phyloP scores from a whole-genome alignment of 352 stramenopile species.

The Phytopythium oedochilum region DNA sequence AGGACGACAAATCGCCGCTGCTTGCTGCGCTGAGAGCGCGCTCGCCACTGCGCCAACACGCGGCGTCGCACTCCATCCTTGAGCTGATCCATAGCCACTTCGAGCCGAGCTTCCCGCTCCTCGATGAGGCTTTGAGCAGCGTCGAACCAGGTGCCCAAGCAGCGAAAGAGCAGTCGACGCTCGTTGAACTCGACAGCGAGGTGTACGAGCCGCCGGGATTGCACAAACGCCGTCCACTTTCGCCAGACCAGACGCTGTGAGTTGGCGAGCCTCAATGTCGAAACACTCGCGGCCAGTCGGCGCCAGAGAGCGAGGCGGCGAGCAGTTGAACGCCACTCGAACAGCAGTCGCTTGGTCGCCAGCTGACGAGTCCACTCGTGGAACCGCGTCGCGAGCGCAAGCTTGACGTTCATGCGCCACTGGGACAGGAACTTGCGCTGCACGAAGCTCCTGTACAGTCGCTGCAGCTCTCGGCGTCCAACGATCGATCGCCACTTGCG shows the following conservation, averaged over 20 bases:
- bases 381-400: slow-evolving; percentile 31
- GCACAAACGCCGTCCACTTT: slow-evolving; percentile 16
- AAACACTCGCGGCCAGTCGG: slow-evolving; percentile 11
- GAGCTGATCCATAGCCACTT: slow-evolving; percentile 10
- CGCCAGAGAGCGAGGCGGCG: slow-evolving; percentile 19
- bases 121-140: not conserved
- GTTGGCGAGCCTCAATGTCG: not conserved
- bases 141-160: not conserved
- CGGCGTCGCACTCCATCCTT: slow-evolving; percentile 1
- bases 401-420: slow-evolving; percentile 27
- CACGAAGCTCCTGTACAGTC: slow-evolving; percentile 24
- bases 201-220: slow-evolving; percentile 1
- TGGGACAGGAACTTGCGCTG: slow-evolving; percentile 26
- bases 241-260: slow-evolving; percentile 11
- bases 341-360: slow-evolving; percentile 21
- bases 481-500: slow-evolving; percentile 20
- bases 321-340: slow-evolving; percentile 18
- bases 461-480: slow-evolving; percentile 1
- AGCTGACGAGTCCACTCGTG: slow-evolving; percentile 12
- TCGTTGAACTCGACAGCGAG: slow-evolving; percentile 4
- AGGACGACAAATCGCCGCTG: slow-evolving; percentile 45
- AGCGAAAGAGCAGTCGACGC: not conserved
- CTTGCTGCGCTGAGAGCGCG: slow-evolving; percentile 12
- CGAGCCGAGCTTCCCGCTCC: slow-evolving; percentile 3
- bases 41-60: slow-evolving; percentile 14